Percentiles rank a stretch among this genome's conserved stretches.
These are phyloP conservation scores for Rhizophora apiculata DNA, from an alignment of 345 rosid genomes.

Conservation along the genomic window DNA sequence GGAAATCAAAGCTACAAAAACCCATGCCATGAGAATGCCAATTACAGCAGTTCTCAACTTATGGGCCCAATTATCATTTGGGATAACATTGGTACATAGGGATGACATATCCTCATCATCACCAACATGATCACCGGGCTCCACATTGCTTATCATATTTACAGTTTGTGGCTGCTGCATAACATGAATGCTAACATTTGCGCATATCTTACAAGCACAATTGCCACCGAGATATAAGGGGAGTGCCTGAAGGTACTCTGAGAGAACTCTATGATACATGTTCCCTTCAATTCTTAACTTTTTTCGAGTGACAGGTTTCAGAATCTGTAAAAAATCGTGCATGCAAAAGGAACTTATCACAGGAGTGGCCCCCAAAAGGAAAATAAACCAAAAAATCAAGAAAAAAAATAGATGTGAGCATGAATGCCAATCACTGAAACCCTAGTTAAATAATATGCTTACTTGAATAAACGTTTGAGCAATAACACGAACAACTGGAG, in stretches of 20 bases:
- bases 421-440: slow-evolving; percentile 3
- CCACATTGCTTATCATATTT: slow-evolving; percentile 22
- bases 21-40: slow-evolving; percentile 64
- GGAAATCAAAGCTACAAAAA: slow-evolving; percentile 46
- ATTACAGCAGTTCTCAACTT: slow-evolving; percentile 57
- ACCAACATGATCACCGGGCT: slow-evolving; percentile 17
- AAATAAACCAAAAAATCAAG: background rate
- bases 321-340: slow-evolving; percentile 42
- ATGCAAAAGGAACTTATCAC: background rate
- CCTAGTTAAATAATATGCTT: slow-evolving; percentile 16
- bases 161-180: slow-evolving; percentile 13
- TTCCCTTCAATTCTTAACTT: slow-evolving; percentile 86
- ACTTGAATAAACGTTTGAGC: slow-evolving; percentile 89
- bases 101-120: slow-evolving; percentile 31
- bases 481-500: slow-evolving; percentile 79
- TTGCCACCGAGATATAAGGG: slow-evolving; percentile 85
- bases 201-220: slow-evolving; percentile 69
- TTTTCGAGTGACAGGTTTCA: slow-evolving; percentile 72
- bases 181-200: slow-evolving; percentile 20
- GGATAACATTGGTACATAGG: slow-evolving; percentile 26
- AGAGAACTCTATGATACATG: slow-evolving; percentile 50
- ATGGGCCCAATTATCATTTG: slow-evolving; percentile 42
- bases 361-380: background rate
- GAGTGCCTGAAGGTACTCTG: slow-evolving; percentile 57
- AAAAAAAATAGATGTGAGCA: background rate